Base-by-base conservation (phyloP, 2,329 filamentous ascomycete species). In the Aspergillus ruber region DNA sequence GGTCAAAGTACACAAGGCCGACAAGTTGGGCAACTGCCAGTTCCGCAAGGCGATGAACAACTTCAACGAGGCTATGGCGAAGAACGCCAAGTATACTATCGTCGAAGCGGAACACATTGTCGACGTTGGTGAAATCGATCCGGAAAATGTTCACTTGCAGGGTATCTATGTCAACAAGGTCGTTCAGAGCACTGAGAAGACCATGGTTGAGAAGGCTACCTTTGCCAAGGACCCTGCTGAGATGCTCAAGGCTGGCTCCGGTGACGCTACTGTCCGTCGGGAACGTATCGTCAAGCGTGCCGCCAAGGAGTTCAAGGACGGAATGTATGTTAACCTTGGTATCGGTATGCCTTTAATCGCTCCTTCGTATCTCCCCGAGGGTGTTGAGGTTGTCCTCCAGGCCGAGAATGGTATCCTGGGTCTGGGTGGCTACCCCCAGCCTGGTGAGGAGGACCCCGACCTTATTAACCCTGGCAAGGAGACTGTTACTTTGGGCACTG, bases 391-490 rank as follows among this genome's bases (percentile, higher is more conserved):
- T 36, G 87, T 88, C 78, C 80, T 94, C 45, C 88, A 94, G 66
- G 88, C 84, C 1, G 88, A 94, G 71, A 94, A 94, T 66, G 88
- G 88, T 35, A 86, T 94, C 53, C 70, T 94, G 3, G 88, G 88
- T 43, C 88, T 94, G 54, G 88, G 88, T 1, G 80, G 85, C 3
- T 91, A 93, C 68, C 88, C 88, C 3, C 69, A 70, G 56, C 81
- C 81, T 6, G 79, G 82, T 50, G 83, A 82, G 10, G 75, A 86
- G 53, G 88, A 93, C 61, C 74, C 85, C 7, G 87, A 91, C 57
- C 80, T 90, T 51, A 85, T 93, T 72, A 94, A 93, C 63, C 88
- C 88, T 0, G 88, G 88, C 53, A 94, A 94, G 67, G 88, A 94
- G 69, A 94, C 88, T 1, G 86, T 90, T 2, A 93, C 88, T 2